phyloP scores from a whole-genome alignment of 495 filamentous ascomycete genomes.

The Talaromyces proteolyticus region DNA sequence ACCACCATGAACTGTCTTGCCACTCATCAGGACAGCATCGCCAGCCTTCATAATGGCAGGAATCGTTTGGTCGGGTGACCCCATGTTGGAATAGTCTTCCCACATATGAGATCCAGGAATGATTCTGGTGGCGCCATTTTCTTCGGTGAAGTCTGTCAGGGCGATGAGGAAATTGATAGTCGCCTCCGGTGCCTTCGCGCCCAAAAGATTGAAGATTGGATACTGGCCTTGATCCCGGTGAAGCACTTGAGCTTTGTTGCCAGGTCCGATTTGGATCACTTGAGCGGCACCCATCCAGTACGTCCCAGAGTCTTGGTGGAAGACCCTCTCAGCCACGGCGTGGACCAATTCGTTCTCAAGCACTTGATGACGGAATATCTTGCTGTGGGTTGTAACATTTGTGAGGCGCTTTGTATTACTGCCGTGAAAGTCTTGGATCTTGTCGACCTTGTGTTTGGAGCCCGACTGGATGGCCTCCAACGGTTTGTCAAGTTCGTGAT shows the following conservation, averaged over 20 bases:
- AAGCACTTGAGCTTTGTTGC: conserved; percentile 8
- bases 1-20: not conserved
- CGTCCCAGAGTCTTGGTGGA: not conserved
- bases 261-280: conserved; percentile 9
- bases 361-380: conserved; percentile 6
- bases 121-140: conserved; percentile 35
- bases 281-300: conserved; percentile 10
- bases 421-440: too few relatives aligned
- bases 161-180: conserved; percentile 19
- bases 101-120: conserved; percentile 35
- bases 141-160: conserved; percentile 19
- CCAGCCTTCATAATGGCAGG: not conserved
- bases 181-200: conserved; percentile 6
- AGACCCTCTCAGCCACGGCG: conserved; percentile 4
- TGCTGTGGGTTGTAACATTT: conserved; percentile 9
- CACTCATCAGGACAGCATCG: not conserved
- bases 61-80: not conserved
- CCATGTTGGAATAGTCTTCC: conserved; percentile 10
- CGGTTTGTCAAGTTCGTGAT: too few relatives aligned
- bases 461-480: too few relatives aligned
- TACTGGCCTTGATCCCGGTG: conserved; percentile 10
- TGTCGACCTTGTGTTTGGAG: too few relatives aligned
- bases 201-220: conserved; percentile 5
- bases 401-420: conserved; percentile 10
- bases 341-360: conserved; percentile 8